phyloP scores from a whole-genome alignment of 2,329 filamentous ascomycete species.

The Beauveria brongniartii region DNA sequence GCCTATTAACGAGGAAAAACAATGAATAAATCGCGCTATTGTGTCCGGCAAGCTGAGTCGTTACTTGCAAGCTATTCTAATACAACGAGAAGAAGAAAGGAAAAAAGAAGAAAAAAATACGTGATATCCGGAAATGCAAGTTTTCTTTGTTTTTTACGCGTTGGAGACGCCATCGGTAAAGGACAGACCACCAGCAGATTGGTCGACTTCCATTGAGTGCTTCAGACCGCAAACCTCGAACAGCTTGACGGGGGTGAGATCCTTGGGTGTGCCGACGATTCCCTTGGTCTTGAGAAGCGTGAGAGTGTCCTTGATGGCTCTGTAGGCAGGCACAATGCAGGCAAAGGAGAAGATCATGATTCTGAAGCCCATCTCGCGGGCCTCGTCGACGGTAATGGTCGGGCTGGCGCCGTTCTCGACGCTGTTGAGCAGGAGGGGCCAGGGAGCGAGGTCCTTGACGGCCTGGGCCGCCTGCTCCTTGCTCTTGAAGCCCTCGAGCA shows the following conservation, averaged over 20 bases:
- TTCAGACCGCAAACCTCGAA: slow-evolving; percentile 46
- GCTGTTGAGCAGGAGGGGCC: slow-evolving; percentile 47
- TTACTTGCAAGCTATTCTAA: slow-evolving; percentile 8
- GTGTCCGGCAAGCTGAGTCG: slow-evolving; percentile 1
- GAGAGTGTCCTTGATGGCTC: slow-evolving; percentile 32
- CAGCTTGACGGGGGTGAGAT: slow-evolving; percentile 37
- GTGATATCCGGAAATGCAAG: neutral
- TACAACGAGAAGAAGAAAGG: neutral
- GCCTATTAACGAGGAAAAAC: neutral
- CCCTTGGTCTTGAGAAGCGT: slow-evolving; percentile 32
- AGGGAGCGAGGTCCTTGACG: slow-evolving; percentile 38
- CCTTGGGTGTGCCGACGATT: slow-evolving; percentile 29
- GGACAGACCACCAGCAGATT: slow-evolving; percentile 15
- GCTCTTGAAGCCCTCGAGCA: slow-evolving; percentile 50
- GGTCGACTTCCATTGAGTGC: slow-evolving; percentile 41
- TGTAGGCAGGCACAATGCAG: slow-evolving; percentile 39
- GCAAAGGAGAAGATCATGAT: slow-evolving; percentile 50
- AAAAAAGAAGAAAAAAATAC: neutral
- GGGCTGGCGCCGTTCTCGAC: slow-evolving; percentile 51
- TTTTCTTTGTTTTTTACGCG: neutral
- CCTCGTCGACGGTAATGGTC: slow-evolving; percentile 43
- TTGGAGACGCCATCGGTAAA: slow-evolving; percentile 9
- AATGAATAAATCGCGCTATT: slow-evolving; percentile 5
- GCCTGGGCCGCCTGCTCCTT: slow-evolving; percentile 41
- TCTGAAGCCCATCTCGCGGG: slow-evolving; percentile 46